A percentile compares a stretch with the other conserved stretches of the same genome.
phyloP scores from a whole-genome alignment of 495 filamentous ascomycete genomes.

The Emericellopsis terricola region DNA sequence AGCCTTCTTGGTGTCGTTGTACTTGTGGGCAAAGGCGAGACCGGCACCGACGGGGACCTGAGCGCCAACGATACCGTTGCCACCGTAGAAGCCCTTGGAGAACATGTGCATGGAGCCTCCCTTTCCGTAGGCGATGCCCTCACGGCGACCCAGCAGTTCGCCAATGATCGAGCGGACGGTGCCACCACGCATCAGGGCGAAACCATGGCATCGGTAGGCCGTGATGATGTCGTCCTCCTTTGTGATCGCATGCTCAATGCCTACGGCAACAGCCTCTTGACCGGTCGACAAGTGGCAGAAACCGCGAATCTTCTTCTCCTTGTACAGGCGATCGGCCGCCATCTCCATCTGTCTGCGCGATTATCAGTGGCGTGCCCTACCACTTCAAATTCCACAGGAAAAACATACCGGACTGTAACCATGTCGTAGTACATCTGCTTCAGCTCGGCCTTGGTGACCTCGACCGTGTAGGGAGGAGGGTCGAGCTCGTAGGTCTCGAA shows the following conservation, averaged over 20 bases:
- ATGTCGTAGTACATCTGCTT: slow-evolving; percentile 99
- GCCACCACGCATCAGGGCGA: slow-evolving; percentile 89
- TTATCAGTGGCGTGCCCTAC: slow-evolving; percentile 2
- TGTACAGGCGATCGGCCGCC: slow-evolving; percentile 94
- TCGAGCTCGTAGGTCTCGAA: slow-evolving; percentile 99
- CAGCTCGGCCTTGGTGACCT: slow-evolving; percentile 89
- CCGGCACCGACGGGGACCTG: slow-evolving; percentile 97
- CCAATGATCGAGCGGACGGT: slow-evolving; percentile 88
- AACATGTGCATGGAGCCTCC: slow-evolving; percentile 99
- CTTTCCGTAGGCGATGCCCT: slow-evolving; percentile 96
- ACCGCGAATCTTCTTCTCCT: slow-evolving; percentile 98
- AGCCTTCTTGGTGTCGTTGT: slow-evolving; percentile 66
- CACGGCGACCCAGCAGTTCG: slow-evolving; percentile 83
- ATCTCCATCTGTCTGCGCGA: slow-evolving; percentile 85
- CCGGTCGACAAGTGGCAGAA: slow-evolving; percentile 98
- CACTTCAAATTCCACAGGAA: slow-evolving; percentile 1
- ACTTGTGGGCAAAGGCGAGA: slow-evolving; percentile 92
- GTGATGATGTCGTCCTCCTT: slow-evolving; percentile 90
- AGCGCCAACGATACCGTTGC: slow-evolving; percentile 97
- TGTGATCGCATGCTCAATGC: slow-evolving; percentile 89
- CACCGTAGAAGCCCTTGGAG: slow-evolving; percentile 90
- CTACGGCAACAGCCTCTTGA: slow-evolving; percentile 91
- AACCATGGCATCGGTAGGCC: slow-evolving; percentile 96
- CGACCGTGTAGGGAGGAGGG: slow-evolving; percentile 75
- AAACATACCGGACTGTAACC: slow-evolving; percentile 76